phyloP scores from a whole-genome alignment of 495 filamentous ascomycete genomes.

The Ascobolus immersus region DNA sequence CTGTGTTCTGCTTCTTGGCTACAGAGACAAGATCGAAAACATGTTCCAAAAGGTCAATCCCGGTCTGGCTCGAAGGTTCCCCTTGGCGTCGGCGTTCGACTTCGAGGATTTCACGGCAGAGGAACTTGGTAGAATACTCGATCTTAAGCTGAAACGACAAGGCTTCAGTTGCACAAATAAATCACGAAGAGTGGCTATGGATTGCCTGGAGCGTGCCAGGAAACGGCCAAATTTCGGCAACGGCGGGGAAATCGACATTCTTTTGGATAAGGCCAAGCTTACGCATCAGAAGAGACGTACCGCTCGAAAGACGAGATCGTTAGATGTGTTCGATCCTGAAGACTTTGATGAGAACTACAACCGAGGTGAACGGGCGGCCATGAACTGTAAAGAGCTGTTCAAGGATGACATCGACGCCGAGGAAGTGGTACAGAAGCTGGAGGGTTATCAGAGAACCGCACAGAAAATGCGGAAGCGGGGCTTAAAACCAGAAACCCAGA shows the following conservation, averaged over 20 bases:
- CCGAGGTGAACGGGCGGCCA: constrained; percentile 24
- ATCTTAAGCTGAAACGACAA: constrained; percentile 24
- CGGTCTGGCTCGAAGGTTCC: constrained; percentile 44
- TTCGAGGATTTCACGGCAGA: constrained; percentile 19
- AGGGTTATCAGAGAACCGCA: constrained; percentile 32
- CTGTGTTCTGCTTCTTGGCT: constrained; percentile 53
- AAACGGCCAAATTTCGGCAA: constrained; percentile 36
- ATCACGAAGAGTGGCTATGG: constrained; percentile 23
- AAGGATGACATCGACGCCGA: constrained; percentile 42
- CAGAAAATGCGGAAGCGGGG: constrained; percentile 23
- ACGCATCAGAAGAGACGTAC: constrained; percentile 26
- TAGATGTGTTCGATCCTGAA: constrained; percentile 24
- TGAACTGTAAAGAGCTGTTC: constrained; percentile 33
- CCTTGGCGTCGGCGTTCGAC: constrained; percentile 32
- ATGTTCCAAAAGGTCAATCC: constrained; percentile 71
- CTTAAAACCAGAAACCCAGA: constrained; percentile 30
- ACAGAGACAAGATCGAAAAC: constrained; percentile 45
- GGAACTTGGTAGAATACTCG: constrained; percentile 17
- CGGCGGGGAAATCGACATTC: constrained; percentile 37
- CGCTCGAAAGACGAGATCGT: background rate
- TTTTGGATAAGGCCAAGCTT: constrained; percentile 34
- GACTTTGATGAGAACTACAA: constrained; percentile 49
- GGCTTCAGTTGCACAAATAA: constrained; percentile 21
- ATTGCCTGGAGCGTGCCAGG: constrained; percentile 25
- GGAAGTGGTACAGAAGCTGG: constrained; percentile 28